These are phyloP conservation scores for Rhodotorula diobovata DNA, from an alignment of 768 basidiomycete species.

Conservation along the genomic window DNA sequence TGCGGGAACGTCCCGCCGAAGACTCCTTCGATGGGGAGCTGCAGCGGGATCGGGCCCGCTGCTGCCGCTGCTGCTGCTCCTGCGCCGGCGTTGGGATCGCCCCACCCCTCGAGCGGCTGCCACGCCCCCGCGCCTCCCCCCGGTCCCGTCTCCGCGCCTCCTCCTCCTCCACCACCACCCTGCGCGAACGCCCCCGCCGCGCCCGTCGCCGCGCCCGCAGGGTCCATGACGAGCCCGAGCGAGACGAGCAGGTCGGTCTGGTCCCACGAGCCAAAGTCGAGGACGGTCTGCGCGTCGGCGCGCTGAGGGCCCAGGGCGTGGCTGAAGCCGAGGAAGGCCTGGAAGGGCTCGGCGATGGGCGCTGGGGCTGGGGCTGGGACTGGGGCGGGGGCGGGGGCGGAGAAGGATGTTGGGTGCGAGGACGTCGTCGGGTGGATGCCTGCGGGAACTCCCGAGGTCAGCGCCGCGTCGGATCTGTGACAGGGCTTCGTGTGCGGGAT, in stretches of 20 bases:
- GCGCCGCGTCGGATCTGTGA: not conserved
- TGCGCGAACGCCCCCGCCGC: too few species aligned
- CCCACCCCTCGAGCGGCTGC: not conserved
- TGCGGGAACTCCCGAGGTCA: not conserved
- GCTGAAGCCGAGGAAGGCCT: conserved; percentile 29
- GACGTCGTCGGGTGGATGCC: conserved; percentile 19
- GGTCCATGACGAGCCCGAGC: conserved; percentile 29
- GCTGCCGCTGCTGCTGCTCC: too few species aligned
- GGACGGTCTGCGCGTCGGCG: conserved; percentile 11
- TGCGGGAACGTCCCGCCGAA: not conserved
- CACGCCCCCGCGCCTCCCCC: not conserved
- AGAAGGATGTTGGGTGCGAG: not conserved
- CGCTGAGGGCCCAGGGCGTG: conserved; percentile 21
- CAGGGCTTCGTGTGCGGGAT: accelerated
- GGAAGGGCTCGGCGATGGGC: conserved; percentile 24
- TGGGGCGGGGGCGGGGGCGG: conserved; percentile 1
- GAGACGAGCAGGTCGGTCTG: conserved; percentile 32
- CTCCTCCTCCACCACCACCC: too few species aligned
- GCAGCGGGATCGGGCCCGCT: not conserved
- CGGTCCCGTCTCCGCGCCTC: too few species aligned
- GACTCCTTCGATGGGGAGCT: not conserved
- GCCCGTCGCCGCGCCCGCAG: too few species aligned
- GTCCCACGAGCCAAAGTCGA: conserved; percentile 35
- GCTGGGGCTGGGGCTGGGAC: too few species aligned
- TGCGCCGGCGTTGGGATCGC: not conserved